Percentiles rank a stretch among this genome's conserved stretches.
phyloP scores from a whole-genome alignment of 2,329 filamentous ascomycete genomes.

The Ampelomyces quisqualis region DNA sequence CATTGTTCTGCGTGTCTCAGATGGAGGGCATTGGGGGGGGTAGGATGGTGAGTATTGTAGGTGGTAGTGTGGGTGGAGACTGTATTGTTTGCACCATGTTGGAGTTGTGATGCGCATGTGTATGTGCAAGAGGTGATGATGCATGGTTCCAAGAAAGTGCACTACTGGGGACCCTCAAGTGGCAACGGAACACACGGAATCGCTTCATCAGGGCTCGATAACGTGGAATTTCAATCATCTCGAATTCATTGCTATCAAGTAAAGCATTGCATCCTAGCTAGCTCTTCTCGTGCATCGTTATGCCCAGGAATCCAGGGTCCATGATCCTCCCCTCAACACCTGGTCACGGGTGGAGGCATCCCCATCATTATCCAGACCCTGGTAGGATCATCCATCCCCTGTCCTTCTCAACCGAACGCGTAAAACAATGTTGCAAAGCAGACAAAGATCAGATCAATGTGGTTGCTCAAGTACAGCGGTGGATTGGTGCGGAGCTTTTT shows the following conservation, averaged over 20 bases:
- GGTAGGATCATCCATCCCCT: background rate
- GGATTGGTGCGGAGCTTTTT: slow-evolving; percentile 24
- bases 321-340: slow-evolving; percentile 17
- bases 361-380: slow-evolving; percentile 5
- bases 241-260: slow-evolving; percentile 3
- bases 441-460: slow-evolving; percentile 14
- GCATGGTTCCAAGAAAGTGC: background rate
- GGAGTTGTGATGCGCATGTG: background rate
- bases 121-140: background rate
- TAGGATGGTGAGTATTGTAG: background rate
- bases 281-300: slow-evolving; percentile 10
- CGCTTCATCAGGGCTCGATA: slow-evolving; percentile 15
- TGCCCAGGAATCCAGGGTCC: slow-evolving; percentile 8
- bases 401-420: background rate
- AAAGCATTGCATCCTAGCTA: slow-evolving; percentile 9
- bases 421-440: slow-evolving; percentile 17
- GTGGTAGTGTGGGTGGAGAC: background rate
- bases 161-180: background rate
- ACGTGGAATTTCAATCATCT: slow-evolving; percentile 14
- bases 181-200: slow-evolving; percentile 15
- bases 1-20: too few relatives aligned
- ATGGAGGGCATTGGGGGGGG: background rate
- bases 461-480: slow-evolving; percentile 20
- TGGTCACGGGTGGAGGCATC: slow-evolving; percentile 15
- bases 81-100: too few relatives aligned